These are phyloP conservation scores for Scalesia atractyloides DNA, from an alignment of 129 eudicot genomes.

Conservation along the genomic window DNA sequence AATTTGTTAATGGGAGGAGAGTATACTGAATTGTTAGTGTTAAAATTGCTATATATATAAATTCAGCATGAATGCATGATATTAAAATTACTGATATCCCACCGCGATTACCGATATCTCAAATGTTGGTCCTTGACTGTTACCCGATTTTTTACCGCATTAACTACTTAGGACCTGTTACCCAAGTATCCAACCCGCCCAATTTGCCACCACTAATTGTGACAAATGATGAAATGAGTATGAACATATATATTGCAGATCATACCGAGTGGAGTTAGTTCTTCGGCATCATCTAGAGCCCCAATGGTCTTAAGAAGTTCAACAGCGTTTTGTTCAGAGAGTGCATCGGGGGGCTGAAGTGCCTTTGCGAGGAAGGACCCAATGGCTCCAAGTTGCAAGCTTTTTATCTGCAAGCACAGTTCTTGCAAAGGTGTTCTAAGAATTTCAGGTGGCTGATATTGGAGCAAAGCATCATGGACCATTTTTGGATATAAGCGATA, in stretches of 20 bases:
- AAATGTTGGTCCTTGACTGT: too few relatives aligned
- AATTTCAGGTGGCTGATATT: slow-evolving; percentile 91
- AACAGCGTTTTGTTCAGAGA: slow-evolving; percentile 87
- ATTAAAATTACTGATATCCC: too few relatives aligned
- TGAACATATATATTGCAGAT: neutral
- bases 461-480: slow-evolving; percentile 87
- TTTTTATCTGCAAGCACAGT: slow-evolving; percentile 86
- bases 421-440: slow-evolving; percentile 97
- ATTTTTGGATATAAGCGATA: slow-evolving; percentile 85
- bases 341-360: slow-evolving; percentile 93
- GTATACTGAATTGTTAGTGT: too few relatives aligned
- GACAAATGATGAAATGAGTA: neutral
- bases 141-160: too few relatives aligned
- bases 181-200: neutral
- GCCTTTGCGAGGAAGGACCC: slow-evolving; percentile 77
- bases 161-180: too few relatives aligned
- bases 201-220: neutral
- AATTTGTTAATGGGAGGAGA: too few relatives aligned
- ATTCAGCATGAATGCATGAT: too few relatives aligned
- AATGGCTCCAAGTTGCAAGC: slow-evolving; percentile 80
- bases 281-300: slow-evolving; percentile 84
- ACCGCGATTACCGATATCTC: too few relatives aligned
- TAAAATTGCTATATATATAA: too few relatives aligned
- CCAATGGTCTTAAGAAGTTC: slow-evolving; percentile 97
- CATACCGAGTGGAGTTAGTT: slow-evolving; percentile 95